A percentile compares a stretch with the other conserved stretches of the same genome.
Evolutionary conservation across 2,329 filamentous ascomycete species (phyloP).

Genomic region (Aspergillus neotritici): DNA sequence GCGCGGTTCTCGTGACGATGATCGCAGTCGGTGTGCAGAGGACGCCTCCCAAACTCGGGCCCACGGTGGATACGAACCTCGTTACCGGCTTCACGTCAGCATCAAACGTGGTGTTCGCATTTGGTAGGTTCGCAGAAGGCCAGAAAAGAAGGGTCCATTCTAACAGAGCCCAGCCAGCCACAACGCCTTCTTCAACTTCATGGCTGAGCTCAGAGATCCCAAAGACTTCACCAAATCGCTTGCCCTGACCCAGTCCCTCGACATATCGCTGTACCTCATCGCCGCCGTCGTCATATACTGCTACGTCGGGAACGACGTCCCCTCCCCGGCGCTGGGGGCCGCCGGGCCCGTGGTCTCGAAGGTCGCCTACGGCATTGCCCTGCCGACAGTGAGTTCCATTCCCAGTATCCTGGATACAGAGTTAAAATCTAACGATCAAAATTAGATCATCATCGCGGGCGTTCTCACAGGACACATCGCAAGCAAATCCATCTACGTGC

Average conservation of each 20-base stretch:
- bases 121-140: conserved; percentile 35
- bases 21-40: conserved; percentile 55
- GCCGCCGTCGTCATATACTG: conserved; percentile 64
- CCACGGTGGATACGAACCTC: conserved; percentile 43
- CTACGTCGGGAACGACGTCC: conserved; percentile 57
- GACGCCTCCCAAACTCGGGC: conserved; percentile 34
- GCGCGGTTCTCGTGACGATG: conserved; percentile 62
- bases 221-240: conserved; percentile 59
- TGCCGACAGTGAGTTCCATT: conserved; percentile 52
- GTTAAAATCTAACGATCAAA: no score
- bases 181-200: conserved; percentile 63
- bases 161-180: conserved; percentile 40
- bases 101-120: conserved; percentile 67
- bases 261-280: conserved; percentile 59
- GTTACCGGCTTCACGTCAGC: conserved; percentile 57
- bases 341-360: conserved; percentile 54
- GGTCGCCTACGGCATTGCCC: conserved; percentile 61
- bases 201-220: conserved; percentile 59
- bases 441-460: conserved; percentile 59
- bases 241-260: conserved; percentile 53
- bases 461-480: conserved; percentile 65
- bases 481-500: conserved; percentile 60
- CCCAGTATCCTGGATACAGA: no score
- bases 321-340: conserved; percentile 62
- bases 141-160: no score